Evolutionary conservation across 441 rosid species (phyloP).

Genomic region (Eruca vesicaria): DNA sequence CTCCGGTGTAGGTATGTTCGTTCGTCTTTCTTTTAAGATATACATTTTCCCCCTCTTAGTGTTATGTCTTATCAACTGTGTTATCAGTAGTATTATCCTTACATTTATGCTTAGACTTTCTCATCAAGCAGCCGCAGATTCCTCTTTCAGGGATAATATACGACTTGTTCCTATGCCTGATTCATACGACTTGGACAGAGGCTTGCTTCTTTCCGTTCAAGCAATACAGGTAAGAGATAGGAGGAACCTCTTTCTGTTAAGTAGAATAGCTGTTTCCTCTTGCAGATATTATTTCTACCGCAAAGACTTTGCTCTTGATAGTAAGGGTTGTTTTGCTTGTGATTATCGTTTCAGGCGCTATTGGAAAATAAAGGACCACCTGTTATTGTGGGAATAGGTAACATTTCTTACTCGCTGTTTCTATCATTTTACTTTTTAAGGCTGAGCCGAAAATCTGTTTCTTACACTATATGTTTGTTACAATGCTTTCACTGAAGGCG

Average conservation of each 20-base stretch:
- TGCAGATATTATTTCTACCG: constrained; percentile 1
- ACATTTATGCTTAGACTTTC: constrained; percentile 58
- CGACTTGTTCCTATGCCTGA: constrained; percentile 96
- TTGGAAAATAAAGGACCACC: constrained; percentile 91
- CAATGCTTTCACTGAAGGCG: constrained; percentile 64
- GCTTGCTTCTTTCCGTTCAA: constrained; percentile 98
- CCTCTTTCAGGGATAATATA: constrained; percentile 90
- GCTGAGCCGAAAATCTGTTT: not conserved
- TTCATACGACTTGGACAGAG: constrained; percentile 96
- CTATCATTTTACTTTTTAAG: not conserved
- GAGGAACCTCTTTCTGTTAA: constrained; percentile 4
- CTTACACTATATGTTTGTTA: not conserved
- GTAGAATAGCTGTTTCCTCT: constrained; percentile 1
- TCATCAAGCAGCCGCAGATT: constrained; percentile 98
- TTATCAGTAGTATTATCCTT: constrained; percentile 22
- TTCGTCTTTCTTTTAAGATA: constrained; percentile 28
- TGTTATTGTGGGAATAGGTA: constrained; percentile 96
- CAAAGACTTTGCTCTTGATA: constrained; percentile 2
- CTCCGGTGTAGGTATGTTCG: constrained; percentile 66
- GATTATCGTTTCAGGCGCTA: constrained; percentile 67
- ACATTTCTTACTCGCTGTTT: constrained; percentile 19
- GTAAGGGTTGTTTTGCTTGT: constrained; percentile 16
- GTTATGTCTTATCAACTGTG: constrained; percentile 3
- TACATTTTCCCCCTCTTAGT: constrained; percentile 14
- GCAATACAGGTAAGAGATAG: constrained; percentile 80